Conservation (phyloP, 306 rosid species). For the Fragaria vesca region DNA sequence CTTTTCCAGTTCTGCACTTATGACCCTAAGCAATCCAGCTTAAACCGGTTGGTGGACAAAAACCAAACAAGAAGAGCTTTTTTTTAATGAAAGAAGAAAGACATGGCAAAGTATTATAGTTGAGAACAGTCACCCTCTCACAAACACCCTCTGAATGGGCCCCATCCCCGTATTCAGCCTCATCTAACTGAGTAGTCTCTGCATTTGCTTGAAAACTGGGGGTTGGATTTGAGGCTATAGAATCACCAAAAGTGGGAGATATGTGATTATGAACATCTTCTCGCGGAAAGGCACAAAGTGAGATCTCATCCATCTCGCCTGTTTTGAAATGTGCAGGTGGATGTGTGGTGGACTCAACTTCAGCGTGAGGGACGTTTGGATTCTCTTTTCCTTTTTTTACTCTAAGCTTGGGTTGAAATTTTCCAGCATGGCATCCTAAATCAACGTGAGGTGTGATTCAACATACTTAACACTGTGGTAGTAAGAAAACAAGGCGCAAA, state of each 20-base stretch:
- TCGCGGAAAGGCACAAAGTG: conserved; percentile 28
- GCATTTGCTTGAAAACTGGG: conserved; percentile 40
- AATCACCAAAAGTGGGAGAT: conserved; percentile 34
- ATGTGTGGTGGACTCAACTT: conserved; percentile 24
- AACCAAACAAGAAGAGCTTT: conserved; percentile 1
- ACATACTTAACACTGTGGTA: background rate
- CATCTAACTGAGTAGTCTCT: conserved; percentile 23
- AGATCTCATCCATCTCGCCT: conserved; percentile 12
- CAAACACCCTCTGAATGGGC: conserved; percentile 43
- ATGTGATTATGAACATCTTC: conserved; percentile 38
- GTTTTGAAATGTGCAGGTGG: conserved; percentile 20
- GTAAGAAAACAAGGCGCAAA: background rate
- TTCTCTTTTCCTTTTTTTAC: conserved; percentile 28
- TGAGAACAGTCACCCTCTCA: conserved; percentile 30
- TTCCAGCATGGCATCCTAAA: conserved; percentile 33
- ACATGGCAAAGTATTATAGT: conserved; percentile 8
- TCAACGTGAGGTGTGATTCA: background rate
- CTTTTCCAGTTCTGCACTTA: conserved; percentile 23
- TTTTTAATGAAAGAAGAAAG: background rate
- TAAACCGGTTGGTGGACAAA: conserved; percentile 16
- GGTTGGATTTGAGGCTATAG: conserved; percentile 24
- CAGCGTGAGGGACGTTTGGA: conserved; percentile 20
- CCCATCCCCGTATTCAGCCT: conserved; percentile 33
- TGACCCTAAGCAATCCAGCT: conserved; percentile 36
- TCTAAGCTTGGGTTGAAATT: conserved; percentile 39